Percentiles rank a stretch among this genome's conserved stretches.
phyloP scores from a whole-genome alignment of 352 stramenopile species.

The Albugo laibachii region DNA sequence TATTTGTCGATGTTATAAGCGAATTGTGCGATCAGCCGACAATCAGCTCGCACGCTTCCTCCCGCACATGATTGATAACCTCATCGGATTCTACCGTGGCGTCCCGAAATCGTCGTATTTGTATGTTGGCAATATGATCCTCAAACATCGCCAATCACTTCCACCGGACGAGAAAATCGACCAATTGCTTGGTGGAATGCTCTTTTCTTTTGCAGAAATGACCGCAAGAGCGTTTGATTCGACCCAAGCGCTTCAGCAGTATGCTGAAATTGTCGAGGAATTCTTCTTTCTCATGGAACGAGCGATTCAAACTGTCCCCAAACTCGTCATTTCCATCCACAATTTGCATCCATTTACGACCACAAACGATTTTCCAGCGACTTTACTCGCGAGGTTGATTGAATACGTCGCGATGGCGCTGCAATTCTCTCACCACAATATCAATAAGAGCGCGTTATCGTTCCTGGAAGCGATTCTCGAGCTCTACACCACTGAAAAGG shows the following conservation, averaged over 20 bases:
- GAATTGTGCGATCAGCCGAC: slow-evolving; percentile 57
- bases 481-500: not conserved
- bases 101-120: slow-evolving; percentile 76
- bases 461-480: slow-evolving; percentile 70
- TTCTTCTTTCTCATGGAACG: slow-evolving; percentile 91
- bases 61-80: slow-evolving; percentile 52
- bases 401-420: slow-evolving; percentile 70
- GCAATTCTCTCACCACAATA: slow-evolving; percentile 83
- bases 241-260: slow-evolving; percentile 9
- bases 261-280: slow-evolving; percentile 91
- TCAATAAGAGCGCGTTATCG: slow-evolving; percentile 84
- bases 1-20: slow-evolving; percentile 74
- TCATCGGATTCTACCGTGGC: slow-evolving; percentile 48
- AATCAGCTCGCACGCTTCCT: slow-evolving; percentile 38
- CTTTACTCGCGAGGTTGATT: slow-evolving; percentile 14
- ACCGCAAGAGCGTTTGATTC: slow-evolving; percentile 10
- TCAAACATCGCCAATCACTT: slow-evolving; percentile 45
- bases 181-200: slow-evolving; percentile 27
- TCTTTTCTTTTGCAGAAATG: slow-evolving; percentile 39
- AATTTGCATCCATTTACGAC: not conserved
- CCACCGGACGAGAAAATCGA: slow-evolving; percentile 14
- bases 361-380: not conserved
- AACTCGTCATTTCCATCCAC: slow-evolving; percentile 28
- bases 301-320: slow-evolving; percentile 69
- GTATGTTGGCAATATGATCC: slow-evolving; percentile 63